phyloP scores from a whole-genome alignment of 164 flowering plant genomes.

The Berberis vulgaris region DNA sequence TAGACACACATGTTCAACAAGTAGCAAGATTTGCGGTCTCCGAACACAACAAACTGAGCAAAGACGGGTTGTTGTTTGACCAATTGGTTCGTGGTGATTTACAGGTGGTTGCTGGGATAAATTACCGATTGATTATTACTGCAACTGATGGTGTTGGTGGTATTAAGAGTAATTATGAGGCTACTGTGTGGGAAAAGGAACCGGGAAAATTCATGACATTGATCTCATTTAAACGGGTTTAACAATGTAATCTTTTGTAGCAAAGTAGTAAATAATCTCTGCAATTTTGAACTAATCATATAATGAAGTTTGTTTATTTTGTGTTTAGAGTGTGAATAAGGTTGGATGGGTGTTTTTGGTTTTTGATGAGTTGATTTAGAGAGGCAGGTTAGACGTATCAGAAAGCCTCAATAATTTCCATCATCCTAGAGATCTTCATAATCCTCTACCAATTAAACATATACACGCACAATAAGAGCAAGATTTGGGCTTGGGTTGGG shows the following conservation, averaged over 20 bases:
- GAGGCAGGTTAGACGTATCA: too few species aligned
- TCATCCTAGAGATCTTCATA: too few species aligned
- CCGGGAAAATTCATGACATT: constrained; percentile 12
- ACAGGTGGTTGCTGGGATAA: constrained; percentile 17
- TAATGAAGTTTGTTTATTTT: too few species aligned
- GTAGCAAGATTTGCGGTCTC: constrained; percentile 11
- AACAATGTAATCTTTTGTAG: constrained; percentile 14
- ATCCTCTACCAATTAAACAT: too few species aligned
- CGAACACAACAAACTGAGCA: constrained; percentile 12
- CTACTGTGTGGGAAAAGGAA: constrained; percentile 15
- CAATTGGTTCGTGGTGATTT: constrained; percentile 7
- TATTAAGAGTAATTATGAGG: constrained; percentile 5
- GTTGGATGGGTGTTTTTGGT: too few species aligned
- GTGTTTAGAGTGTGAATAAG: too few species aligned
- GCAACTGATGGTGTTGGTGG: neutral
- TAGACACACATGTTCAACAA: constrained; percentile 12
- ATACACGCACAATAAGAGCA: too few species aligned
- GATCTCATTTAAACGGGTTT: constrained; percentile 14
- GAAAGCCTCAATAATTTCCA: too few species aligned
- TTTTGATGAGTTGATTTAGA: too few species aligned
- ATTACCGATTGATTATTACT: constrained; percentile 8
- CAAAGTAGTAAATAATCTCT: too few species aligned
- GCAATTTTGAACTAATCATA: too few species aligned
- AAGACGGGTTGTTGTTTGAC: neutral
- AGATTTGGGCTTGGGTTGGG: too few species aligned